A percentile compares a stretch with the other conserved stretches of the same genome.
Evolutionary conservation across 108 stramenopile genomes (phyloP).

Genomic region (Tribonema minus): DNA sequence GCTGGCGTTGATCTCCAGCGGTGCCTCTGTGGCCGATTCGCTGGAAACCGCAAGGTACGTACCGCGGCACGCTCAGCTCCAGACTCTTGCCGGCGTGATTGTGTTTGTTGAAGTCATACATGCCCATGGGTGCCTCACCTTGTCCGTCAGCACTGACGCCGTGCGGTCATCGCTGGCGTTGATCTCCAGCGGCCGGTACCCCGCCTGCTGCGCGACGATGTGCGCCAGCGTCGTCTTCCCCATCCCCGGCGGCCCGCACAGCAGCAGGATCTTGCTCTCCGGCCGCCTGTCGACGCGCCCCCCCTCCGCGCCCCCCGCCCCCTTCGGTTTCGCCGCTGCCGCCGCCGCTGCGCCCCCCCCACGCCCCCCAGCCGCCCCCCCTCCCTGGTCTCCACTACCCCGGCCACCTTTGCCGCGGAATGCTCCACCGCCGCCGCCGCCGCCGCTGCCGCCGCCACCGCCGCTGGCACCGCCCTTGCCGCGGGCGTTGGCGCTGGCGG

Average conservation of each 20-base stretch:
- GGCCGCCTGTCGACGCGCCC: constrained; percentile 63
- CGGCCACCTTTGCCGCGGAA: not conserved
- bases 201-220: constrained; percentile 76
- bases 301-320: not conserved
- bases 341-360: not conserved
- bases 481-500: not conserved
- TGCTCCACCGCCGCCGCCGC: not conserved
- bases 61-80: too few relatives aligned
- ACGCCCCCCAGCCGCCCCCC: not conserved
- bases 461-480: not conserved
- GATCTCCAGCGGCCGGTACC: constrained; percentile 85
- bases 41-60: too few relatives aligned
- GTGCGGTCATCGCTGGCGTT: constrained; percentile 95
- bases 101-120: too few relatives aligned
- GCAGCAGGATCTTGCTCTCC: constrained; percentile 65
- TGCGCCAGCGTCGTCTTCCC: constrained; percentile 98
- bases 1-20: constrained; percentile 89
- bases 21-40: too few relatives aligned
- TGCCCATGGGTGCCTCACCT: constrained; percentile 52
- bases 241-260: constrained; percentile 84
- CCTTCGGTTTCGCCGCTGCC: not conserved
- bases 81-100: too few relatives aligned
- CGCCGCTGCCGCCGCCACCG: not conserved
- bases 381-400: not conserved
- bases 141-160: constrained; percentile 69